Evolutionary conservation across 2,329 filamentous ascomycete species (phyloP).

Genomic region (Aureobasidium pullulans): DNA sequence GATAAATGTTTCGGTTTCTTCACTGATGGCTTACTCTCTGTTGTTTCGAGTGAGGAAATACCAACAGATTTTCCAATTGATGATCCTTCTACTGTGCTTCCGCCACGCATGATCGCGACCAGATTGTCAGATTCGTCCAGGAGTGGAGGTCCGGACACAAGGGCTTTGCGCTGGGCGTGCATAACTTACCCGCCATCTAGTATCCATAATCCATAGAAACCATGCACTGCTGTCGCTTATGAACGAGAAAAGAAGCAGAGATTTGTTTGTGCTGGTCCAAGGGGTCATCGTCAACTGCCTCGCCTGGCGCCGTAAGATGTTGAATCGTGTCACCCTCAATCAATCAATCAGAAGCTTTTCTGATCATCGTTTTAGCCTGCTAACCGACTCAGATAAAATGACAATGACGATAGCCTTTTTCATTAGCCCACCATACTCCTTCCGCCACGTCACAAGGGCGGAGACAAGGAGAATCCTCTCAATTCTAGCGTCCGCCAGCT

Average conservation of each 20-base stretch:
- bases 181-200: conserved; percentile 10
- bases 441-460: conserved; percentile 47
- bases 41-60: not conserved
- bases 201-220: not conserved
- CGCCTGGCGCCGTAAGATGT: not conserved
- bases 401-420: conserved; percentile 21
- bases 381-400: conserved; percentile 10
- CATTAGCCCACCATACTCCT: conserved; percentile 26
- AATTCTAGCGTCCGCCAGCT: conserved; percentile 38
- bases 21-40: not conserved
- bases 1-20: not conserved
- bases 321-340: not conserved
- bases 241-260: not conserved
- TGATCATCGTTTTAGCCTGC: conserved; percentile 7
- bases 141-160: not conserved
- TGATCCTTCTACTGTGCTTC: no score
- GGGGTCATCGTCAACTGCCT: not conserved
- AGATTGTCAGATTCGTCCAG: not conserved
- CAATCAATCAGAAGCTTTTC: not conserved
- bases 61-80: not conserved
- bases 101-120: not conserved
- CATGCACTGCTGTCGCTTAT: conserved; percentile 6
- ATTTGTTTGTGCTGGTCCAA: not conserved
- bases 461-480: conserved; percentile 38
- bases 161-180: conserved; percentile 5